Conservation (phyloP, 2,329 filamentous ascomycete species). For the Colletotrichum plurivorum region DNA sequence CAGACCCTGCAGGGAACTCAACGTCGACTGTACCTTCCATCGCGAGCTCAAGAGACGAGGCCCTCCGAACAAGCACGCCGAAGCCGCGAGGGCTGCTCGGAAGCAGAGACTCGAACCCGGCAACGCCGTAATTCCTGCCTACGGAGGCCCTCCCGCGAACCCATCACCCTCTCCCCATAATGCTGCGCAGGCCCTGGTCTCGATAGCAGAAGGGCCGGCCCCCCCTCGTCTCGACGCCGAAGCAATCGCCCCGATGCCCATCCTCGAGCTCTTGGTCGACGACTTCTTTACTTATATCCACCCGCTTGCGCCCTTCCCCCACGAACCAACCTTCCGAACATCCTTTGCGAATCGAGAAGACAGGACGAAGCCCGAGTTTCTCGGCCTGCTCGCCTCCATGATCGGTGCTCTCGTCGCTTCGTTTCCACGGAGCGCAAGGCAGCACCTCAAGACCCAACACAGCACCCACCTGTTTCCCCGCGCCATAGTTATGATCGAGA, state of each 20-base stretch:
- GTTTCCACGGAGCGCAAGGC: slow-evolving; percentile 79
- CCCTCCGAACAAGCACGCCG: slow-evolving; percentile 71
- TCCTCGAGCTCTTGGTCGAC: slow-evolving; percentile 79
- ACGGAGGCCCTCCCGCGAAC: slow-evolving; percentile 35
- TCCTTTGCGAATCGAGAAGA: slow-evolving; percentile 78
- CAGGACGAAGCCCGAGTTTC: slow-evolving; percentile 74
- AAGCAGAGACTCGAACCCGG: slow-evolving; percentile 56
- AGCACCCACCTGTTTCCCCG: slow-evolving; percentile 77
- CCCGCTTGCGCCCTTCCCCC: slow-evolving; percentile 82
- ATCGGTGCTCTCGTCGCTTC: slow-evolving; percentile 80
- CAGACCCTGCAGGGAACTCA: slow-evolving; percentile 68
- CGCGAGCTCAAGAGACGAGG: slow-evolving; percentile 71
- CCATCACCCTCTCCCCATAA: slow-evolving; percentile 60
- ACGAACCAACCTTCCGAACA: slow-evolving; percentile 82
- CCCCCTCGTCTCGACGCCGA: slow-evolving; percentile 71
- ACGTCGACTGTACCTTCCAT: slow-evolving; percentile 71
- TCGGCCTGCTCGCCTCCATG: slow-evolving; percentile 82
- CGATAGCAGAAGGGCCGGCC: slow-evolving; percentile 57
- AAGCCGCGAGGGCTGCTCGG: slow-evolving; percentile 69
- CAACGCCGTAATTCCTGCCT: slow-evolving; percentile 18
- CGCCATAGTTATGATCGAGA: slow-evolving; percentile 77
- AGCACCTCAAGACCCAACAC: slow-evolving; percentile 78
- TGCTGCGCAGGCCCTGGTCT: slow-evolving; percentile 64
- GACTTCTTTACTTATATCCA: slow-evolving; percentile 90
- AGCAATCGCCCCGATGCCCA: slow-evolving; percentile 77